These are phyloP conservation scores for Aspergillus fumigatus DNA, from an alignment of 2,329 filamentous ascomycete genomes.

Conservation along the genomic window DNA sequence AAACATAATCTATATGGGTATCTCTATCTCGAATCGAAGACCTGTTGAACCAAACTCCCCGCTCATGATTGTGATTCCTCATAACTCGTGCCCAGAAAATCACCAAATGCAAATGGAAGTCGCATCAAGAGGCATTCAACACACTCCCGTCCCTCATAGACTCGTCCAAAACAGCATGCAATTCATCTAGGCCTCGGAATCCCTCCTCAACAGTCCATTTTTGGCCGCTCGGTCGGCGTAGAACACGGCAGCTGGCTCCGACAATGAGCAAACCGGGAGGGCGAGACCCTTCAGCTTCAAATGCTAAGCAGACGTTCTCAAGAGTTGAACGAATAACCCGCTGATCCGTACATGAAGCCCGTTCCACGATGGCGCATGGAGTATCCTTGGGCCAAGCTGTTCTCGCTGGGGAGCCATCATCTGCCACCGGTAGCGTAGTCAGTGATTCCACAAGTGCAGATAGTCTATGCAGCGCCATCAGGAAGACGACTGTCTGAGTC, in stretches of 20 bases:
- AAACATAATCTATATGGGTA: constrained; percentile 11
- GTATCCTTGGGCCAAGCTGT: constrained; percentile 66
- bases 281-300: constrained; percentile 82
- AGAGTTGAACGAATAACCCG: constrained; percentile 85
- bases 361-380: constrained; percentile 87
- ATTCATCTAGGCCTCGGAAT: constrained; percentile 65
- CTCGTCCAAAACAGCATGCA: constrained; percentile 28
- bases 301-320: constrained; percentile 69
- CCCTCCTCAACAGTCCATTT: constrained; percentile 86
- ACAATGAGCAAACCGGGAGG: constrained; percentile 87
- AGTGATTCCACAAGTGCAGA: constrained; percentile 68
- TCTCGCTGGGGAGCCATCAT: constrained; percentile 22
- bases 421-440: constrained; percentile 34
- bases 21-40: constrained; percentile 8
- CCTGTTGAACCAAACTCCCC: neutral
- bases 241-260: constrained; percentile 74
- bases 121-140: constrained; percentile 2
- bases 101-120: neutral
- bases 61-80: neutral
- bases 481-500: constrained; percentile 79
- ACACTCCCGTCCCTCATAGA: constrained; percentile 7
- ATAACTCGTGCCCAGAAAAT: constrained; percentile 3
- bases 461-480: constrained; percentile 92
- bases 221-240: constrained; percentile 57
- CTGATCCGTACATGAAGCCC: constrained; percentile 91